Base-by-base conservation (phyloP, 1,284 basidiomycete species). In the Tylopilus sp. region DNA sequence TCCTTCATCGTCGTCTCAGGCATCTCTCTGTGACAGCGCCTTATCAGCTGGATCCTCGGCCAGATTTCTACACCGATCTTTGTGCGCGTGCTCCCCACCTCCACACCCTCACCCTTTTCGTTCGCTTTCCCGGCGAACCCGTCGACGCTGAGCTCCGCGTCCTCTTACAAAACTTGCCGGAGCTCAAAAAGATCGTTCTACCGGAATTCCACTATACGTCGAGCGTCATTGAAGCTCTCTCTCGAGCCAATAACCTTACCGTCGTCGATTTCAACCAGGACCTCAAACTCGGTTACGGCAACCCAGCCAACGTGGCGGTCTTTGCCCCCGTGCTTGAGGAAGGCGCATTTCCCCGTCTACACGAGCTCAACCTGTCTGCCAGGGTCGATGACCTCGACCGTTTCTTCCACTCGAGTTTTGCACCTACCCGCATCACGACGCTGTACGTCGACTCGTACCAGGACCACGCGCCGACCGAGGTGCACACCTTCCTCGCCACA, bases 311-410 rank as follows among this genome's bases (percentile, higher is more conserved):
- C 49, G 66, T 78, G 2, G 43, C 59, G 3, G 55, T 63, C 23
- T 79, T 81, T 55, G 16, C 48, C 6, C 81, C 79, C 2, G 57
- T 53, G 2, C 63, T 82, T 12, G 39, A 61, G 19, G 69, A 75
- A 50, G 77, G 74, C 18, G 72, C 78, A 0, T 86, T 85, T 59
- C 79, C 78, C 0, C 63, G 70, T 1, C 68, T 86, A 6, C 72
- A 67, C 57, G 79, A 83, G 49, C 68, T 83, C 34, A 76, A 72
- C 4, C 56, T 81, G 30, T 74, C 73, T 30, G 70, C 69, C 3
- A 57, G 64, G 16, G 65, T 82, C 16, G 60, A 64, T 4, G 71
- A 79, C 46, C 66, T 76, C n/a, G 64, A 72, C 3, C 61, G 57
- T 4, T 78, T 84, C 61, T 62, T 84, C 37, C 61, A 65, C n/a